Percentiles rank a stretch among this genome's conserved stretches.
These are phyloP conservation scores for Rhododendron ferrugineum DNA, from an alignment of 148 eudicot genomes.

Conservation along the genomic window DNA sequence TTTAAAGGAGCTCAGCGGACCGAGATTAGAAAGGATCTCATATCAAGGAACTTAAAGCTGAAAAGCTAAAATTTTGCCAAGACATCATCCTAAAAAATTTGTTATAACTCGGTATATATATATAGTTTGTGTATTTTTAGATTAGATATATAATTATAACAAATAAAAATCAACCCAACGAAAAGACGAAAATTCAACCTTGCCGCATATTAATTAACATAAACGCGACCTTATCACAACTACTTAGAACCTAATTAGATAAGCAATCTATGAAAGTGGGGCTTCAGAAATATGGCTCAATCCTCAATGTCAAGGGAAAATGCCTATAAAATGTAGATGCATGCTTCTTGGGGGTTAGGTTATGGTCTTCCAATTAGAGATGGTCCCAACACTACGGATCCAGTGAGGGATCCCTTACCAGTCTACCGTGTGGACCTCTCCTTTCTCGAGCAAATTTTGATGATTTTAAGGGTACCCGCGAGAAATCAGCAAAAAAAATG, in stretches of 20 bases:
- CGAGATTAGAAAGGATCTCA: neutral
- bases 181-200: neutral
- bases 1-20: neutral
- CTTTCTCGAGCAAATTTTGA: too few species aligned
- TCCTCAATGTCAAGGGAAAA: neutral
- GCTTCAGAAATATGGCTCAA: neutral
- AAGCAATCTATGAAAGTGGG: neutral
- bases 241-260: neutral
- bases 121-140: neutral
- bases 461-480: too few species aligned
- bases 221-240: neutral
- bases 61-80: neutral
- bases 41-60: too few species aligned
- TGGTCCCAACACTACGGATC: too few species aligned
- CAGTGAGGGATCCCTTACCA: too few species aligned
- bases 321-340: neutral
- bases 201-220: neutral
- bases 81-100: neutral
- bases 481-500: too few species aligned
- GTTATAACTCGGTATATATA: neutral
- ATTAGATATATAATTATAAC: neutral
- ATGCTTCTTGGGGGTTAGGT: neutral
- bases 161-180: neutral
- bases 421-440: too few species aligned
- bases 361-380: neutral